Evolutionary conservation across 2,329 filamentous ascomycete species (phyloP).

Genomic region (Helotiales sp.): DNA sequence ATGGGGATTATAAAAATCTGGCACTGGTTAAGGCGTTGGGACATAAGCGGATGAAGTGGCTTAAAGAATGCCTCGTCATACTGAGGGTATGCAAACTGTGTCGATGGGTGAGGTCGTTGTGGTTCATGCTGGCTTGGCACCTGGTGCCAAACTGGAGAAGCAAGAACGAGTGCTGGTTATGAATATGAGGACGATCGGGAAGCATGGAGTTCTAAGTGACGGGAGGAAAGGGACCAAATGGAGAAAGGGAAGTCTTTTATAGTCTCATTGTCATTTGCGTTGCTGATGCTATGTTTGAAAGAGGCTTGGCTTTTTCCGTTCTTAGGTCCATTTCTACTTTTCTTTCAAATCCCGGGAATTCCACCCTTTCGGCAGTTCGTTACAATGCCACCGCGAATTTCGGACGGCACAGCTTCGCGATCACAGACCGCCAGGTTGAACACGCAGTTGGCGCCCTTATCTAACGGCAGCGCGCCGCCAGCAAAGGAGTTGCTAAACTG

Average conservation of each 20-base stretch:
- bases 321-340: too few species aligned
- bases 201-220: slow-evolving; percentile 39
- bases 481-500: background rate
- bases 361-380: too few species aligned
- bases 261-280: background rate
- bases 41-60: slow-evolving; percentile 67
- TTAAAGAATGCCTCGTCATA: slow-evolving; percentile 77
- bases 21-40: slow-evolving; percentile 37
- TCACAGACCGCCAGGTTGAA: too few species aligned
- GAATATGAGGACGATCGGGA: slow-evolving; percentile 76
- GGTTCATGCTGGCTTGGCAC: slow-evolving; percentile 86
- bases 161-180: slow-evolving; percentile 83
- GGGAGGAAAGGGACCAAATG: slow-evolving; percentile 37
- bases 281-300: too few species aligned
- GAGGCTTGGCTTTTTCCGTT: too few species aligned
- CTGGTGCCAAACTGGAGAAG: slow-evolving; percentile 69
- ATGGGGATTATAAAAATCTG: slow-evolving; percentile 41
- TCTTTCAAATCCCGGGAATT: too few species aligned
- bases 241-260: slow-evolving; percentile 38
- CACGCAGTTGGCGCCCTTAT: too few species aligned
- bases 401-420: too few species aligned
- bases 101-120: slow-evolving; percentile 69
- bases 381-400: too few species aligned
- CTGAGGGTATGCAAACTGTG: slow-evolving; percentile 70
- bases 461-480: too few species aligned